Base-by-base conservation (phyloP, 306 rosid genomes). In the Cucurbita moschata region DNA sequence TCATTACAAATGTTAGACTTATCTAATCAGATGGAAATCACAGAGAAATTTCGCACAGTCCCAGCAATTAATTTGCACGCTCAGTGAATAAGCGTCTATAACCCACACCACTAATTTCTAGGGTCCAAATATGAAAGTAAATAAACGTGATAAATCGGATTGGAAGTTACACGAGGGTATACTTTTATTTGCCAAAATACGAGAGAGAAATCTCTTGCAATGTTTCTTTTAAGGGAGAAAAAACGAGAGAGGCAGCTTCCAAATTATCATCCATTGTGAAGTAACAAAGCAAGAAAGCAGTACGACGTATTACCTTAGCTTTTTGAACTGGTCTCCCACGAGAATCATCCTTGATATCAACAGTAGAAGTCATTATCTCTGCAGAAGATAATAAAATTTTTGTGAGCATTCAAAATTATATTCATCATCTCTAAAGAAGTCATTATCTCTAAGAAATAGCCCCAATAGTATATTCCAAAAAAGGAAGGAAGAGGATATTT, bases 321-420 rank as follows among this genome's bases (percentile, higher is more conserved):
- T 83, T 83, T 64, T 84, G 85, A 72, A 82, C 81, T 30, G 88
- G 90, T 49, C 90, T 77, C 18, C 90, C 90, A 21, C 88, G 79
- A n/a, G 86, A 82, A 51, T 86, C 88, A 79, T 86, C 90, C 80
- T 82, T 86, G 75, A 86, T 86, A 78, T 86, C 90, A 54, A 86
- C 86, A 11, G 90, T 86, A 3, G 90, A 86, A 38, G 88, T 84
- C 80, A 76, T 82, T 68, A 86, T 84, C 81, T 82, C 90, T 86
- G 68, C 62, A 79, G 53, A 73, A 74, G 19, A 46, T 65, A 60
- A 5, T 30, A 57, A 5, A 23, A 30, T 30, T 74, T 51, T 11
- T 8, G 42, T 70, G 78, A 75, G 63, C 7, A 10, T 13, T 69
- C 26, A 30, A 30, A 30, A 30, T 30, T 30, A 30, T 30, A 30